phyloP scores from a whole-genome alignment of 2,329 filamentous ascomycete genomes.

The Fusarium sarcochroum region DNA sequence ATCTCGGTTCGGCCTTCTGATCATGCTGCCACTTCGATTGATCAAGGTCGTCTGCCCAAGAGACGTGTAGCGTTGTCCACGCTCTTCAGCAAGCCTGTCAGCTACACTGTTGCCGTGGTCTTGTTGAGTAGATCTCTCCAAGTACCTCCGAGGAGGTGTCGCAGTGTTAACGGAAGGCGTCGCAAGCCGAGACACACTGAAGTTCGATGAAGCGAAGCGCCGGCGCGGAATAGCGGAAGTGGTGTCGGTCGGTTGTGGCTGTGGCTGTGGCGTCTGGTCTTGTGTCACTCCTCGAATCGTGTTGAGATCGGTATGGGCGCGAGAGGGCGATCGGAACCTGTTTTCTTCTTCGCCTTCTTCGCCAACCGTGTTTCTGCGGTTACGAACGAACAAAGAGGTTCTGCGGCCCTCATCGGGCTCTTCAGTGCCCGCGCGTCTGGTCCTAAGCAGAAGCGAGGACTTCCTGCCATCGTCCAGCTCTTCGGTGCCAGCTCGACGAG shows the following conservation, averaged over 20 bases:
- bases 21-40: conserved; percentile 63
- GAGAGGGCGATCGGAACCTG: conserved; percentile 69
- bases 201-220: conserved; percentile 64
- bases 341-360: conserved; percentile 63
- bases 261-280: conserved; percentile 46
- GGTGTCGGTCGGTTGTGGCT: conserved; percentile 48
- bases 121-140: conserved; percentile 60
- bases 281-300: conserved; percentile 51
- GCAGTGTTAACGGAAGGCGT: conserved; percentile 56
- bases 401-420: conserved; percentile 63
- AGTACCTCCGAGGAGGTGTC: conserved; percentile 61
- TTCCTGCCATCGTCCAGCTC: conserved; percentile 62
- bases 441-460: conserved; percentile 61
- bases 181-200: conserved; percentile 62
- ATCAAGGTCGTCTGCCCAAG: conserved; percentile 59
- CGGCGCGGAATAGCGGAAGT: conserved; percentile 63
- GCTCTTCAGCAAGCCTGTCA: conserved; percentile 47
- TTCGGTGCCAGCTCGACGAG: conserved; percentile 62
- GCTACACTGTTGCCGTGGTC: conserved; percentile 54
- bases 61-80: conserved; percentile 58
- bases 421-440: conserved; percentile 63
- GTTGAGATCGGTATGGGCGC: conserved; percentile 70
- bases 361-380: conserved; percentile 62
- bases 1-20: conserved; percentile 59
- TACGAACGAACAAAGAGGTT: conserved; percentile 61